Evolutionary conservation across 2,329 filamentous ascomycete species (phyloP).

Genomic region (Davidsoniella australis): DNA sequence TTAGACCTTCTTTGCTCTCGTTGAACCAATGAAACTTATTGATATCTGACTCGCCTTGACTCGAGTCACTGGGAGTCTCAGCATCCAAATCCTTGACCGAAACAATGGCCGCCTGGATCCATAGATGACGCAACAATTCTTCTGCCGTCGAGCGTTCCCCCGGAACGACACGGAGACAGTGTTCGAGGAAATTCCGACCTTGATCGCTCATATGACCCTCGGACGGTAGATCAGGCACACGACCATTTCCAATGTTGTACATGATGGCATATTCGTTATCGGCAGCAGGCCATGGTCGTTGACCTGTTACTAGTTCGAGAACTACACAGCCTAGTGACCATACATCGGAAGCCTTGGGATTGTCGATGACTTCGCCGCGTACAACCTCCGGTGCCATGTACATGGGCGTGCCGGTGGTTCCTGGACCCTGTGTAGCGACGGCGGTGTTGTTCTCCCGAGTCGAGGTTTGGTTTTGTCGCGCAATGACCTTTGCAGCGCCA

Average conservation of each 20-base stretch:
- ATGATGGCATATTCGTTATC: conserved; percentile 99
- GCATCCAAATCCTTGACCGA: conserved; percentile 48
- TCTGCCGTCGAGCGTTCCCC: conserved; percentile 62
- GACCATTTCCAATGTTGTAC: conserved; percentile 98
- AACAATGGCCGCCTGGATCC: conserved; percentile 47
- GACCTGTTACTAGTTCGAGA: conserved; percentile 90
- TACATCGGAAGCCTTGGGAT: conserved; percentile 77
- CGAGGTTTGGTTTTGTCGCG: conserved; percentile 34
- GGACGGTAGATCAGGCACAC: conserved; percentile 70
- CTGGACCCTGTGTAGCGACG: background rate
- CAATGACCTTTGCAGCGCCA: conserved; percentile 68
- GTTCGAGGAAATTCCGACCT: conserved; percentile 75
- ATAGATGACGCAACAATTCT: conserved; percentile 85
- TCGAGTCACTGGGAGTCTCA: conserved; percentile 41
- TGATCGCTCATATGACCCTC: conserved; percentile 66
- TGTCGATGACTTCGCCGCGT: conserved; percentile 50
- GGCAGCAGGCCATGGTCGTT: conserved; percentile 82
- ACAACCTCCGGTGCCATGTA: conserved; percentile 99
- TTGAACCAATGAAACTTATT: too few relatives aligned
- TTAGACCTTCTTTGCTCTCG: too few relatives aligned
- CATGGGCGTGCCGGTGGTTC: conserved; percentile 95
- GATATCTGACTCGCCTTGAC: conserved; percentile 14
- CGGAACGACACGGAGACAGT: conserved; percentile 77
- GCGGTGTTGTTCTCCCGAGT: conserved; percentile 30
- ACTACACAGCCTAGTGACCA: conserved; percentile 97